Evolutionary conservation across 1,139 yeast genomes (phyloP), one percentile per base, ranked within the genome.

Genomic region (Nematodospora anomalae): DNA sequence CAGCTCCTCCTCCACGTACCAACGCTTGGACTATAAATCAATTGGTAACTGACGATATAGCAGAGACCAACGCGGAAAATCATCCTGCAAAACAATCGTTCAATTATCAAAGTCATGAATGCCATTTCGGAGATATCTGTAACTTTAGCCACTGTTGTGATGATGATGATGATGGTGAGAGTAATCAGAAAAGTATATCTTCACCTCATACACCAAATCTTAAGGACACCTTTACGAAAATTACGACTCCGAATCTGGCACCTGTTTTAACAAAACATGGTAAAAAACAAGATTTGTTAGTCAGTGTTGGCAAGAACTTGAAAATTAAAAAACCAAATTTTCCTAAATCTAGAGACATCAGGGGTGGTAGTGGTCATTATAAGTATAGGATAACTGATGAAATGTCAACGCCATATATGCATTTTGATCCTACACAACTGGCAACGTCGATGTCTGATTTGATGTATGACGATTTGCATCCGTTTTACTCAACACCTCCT

Each of bases 1-100:
- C 55, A 3, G 54, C 55, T 8, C 54, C 54, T 3, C 41, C 46
- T 11, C 55, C 55, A 6, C 27, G 26, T 10, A 37, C 37, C 13
- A 51, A 50, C 28, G 51, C 51, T 9, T 51, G 55, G 55, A 33
- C 34, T 11, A 27, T 44, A 16, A 49, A 48, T 29, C 35, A 36
- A 32, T 40, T 44, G 24, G 28, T 44, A 9, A 14, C 24, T 18
- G 9, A 18, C 21, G 21, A 18, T 18, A 18, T 18, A 18, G 8
- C 21, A 18, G 21, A 18, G 8, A n/a, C n/a, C n/a, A n/a, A n/a
- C n/a, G n/a, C n/a, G n/a, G 8, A 18, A 18, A 8, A 6, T 18
- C 21, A 18, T 6, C 21, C 21, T 18, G 7, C 6, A 8, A 18
- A 18, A 18, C 21, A 6, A 18, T 18, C 21, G 6, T 8, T 8